These are phyloP conservation scores for Aquilaria yunnanensis DNA, from an alignment of 345 rosid genomes.

Conservation along the genomic window DNA sequence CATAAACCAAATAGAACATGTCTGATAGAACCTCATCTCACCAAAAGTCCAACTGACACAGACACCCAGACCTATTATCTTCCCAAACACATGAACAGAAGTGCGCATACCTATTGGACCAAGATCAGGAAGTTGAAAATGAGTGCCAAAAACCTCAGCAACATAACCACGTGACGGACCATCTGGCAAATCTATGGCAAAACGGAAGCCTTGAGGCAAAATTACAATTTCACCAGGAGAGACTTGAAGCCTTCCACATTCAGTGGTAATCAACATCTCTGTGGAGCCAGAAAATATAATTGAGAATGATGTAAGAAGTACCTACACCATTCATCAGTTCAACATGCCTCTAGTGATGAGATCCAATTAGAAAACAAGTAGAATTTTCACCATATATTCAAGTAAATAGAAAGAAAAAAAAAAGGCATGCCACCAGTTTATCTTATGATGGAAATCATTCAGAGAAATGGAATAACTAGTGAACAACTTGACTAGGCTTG, in stretches of 20 bases:
- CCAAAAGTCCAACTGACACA: too few relatives aligned
- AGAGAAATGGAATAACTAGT: too few relatives aligned
- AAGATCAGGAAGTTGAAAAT: slow-evolving; percentile 98
- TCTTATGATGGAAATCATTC: too few relatives aligned
- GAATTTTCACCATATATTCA: background rate
- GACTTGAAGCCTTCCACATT: slow-evolving; percentile 81
- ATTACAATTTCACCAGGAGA: slow-evolving; percentile 85
- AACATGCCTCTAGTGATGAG: background rate
- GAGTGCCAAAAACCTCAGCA: slow-evolving; percentile 85
- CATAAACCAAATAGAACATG: slow-evolving; percentile 12
- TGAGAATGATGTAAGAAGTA: slow-evolving; percentile 4
- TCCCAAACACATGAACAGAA: slow-evolving; percentile 13
- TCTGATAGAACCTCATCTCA: background rate
- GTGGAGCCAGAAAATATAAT: slow-evolving; percentile 6
- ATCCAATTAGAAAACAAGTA: background rate
- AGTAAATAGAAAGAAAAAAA: too few relatives aligned
- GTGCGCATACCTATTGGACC: slow-evolving; percentile 83
- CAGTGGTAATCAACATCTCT: slow-evolving; percentile 92
- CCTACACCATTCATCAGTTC: background rate
- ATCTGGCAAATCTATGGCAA: slow-evolving; percentile 60
- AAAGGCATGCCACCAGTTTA: too few relatives aligned
- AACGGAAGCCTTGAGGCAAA: slow-evolving; percentile 91
- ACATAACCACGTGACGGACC: slow-evolving; percentile 95
- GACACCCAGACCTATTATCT: background rate
- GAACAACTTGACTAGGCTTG: too few relatives aligned